Evolutionary conservation across 148 eudicot genomes (phyloP).

Genomic region (Nepenthes mirabilis): DNA sequence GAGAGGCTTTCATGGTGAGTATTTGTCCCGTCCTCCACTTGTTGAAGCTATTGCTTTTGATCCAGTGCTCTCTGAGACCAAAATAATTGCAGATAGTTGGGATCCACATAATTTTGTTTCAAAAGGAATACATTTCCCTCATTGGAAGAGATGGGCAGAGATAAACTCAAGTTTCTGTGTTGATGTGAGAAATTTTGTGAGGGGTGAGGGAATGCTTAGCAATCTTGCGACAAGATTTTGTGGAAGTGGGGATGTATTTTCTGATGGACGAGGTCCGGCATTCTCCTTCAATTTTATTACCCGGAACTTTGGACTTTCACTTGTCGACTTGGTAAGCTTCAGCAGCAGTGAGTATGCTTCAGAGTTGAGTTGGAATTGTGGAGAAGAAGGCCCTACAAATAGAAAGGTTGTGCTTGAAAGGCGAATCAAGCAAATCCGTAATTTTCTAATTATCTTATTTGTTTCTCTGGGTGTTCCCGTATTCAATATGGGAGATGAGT

Average conservation of each 20-base stretch:
- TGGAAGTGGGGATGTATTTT: slow-evolving; percentile 83
- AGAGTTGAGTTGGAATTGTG: slow-evolving; percentile 92
- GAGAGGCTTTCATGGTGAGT: slow-evolving; percentile 65
- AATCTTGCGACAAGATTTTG: slow-evolving; percentile 84
- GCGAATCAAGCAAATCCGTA: slow-evolving; percentile 85
- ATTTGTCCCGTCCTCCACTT: slow-evolving; percentile 77
- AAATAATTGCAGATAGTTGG: slow-evolving; percentile 81
- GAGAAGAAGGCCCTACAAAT: slow-evolving; percentile 87
- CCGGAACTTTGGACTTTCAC: slow-evolving; percentile 59
- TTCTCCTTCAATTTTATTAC: slow-evolving; percentile 75
- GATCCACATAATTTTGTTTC: slow-evolving; percentile 35
- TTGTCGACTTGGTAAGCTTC: slow-evolving; percentile 92
- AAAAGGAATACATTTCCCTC: slow-evolving; percentile 52
- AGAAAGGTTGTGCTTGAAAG: slow-evolving; percentile 44
- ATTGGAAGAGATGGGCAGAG: slow-evolving; percentile 98
- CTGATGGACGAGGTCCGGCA: slow-evolving; percentile 69
- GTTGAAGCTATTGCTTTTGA: slow-evolving; percentile 86
- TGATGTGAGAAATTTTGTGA: slow-evolving; percentile 64
- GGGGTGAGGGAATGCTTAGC: slow-evolving; percentile 64
- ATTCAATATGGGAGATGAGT: slow-evolving; percentile 96
- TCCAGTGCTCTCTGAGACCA: slow-evolving; percentile 71
- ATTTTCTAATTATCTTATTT: slow-evolving; percentile 62
- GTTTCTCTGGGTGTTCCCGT: slow-evolving; percentile 87
- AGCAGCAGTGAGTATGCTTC: slow-evolving; percentile 34
- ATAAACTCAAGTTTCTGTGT: slow-evolving; percentile 46